Base-by-base conservation (phyloP, 2,329 filamentous ascomycete genomes). In the Reticulascus tulasneorum region DNA sequence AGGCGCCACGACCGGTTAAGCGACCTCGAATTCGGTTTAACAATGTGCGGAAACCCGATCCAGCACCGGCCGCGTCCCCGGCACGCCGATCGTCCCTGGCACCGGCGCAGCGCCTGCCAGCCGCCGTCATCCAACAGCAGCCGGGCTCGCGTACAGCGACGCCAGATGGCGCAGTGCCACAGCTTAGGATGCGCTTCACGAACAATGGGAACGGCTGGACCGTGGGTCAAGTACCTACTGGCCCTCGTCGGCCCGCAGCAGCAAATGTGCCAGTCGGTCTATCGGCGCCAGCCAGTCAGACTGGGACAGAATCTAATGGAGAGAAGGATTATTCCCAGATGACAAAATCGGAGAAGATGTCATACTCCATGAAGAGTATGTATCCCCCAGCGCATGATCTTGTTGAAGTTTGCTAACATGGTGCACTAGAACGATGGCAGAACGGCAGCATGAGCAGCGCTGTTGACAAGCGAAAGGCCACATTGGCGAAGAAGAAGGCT, bases 271-370 rank as follows among this genome's bases (percentile, higher is more conserved):
- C n/a, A n/a, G n/a, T n/a, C n/a, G n/a, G n/a, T n/a, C n/a, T n/a
- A n/a, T 46, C 41, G 1, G 41, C 44, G 2, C 34, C 44, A 11
- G 37, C 44, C 11, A 46, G 44, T 35, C 44, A 44, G 23, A 38
- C 38, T 5, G 41, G 35, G 11, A 56, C 50, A 11, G 65, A 68
- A 18, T n/a, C n/a, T n/a, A n/a, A n/a, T n/a, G n/a, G n/a, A n/a
- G 64, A 71, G 39, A 78, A 79, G 59, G 73, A 77, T 34, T 79
- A 79, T 48, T 69, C 71, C 23, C 65, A 70, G 27, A 79, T 79
- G 75, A 79, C 73, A 30, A 80, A 80, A 60, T 77, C 73, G 20
- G 75, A 80, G 58, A 80, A 80, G 64, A 79, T 80, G 75, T 77
- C 72, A n/a, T 69, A 68, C 13, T 79, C 75, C 4, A 80, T 80